Conservation (phyloP, 768 basidiomycete genomes). For the Serendipita sp. region DNA sequence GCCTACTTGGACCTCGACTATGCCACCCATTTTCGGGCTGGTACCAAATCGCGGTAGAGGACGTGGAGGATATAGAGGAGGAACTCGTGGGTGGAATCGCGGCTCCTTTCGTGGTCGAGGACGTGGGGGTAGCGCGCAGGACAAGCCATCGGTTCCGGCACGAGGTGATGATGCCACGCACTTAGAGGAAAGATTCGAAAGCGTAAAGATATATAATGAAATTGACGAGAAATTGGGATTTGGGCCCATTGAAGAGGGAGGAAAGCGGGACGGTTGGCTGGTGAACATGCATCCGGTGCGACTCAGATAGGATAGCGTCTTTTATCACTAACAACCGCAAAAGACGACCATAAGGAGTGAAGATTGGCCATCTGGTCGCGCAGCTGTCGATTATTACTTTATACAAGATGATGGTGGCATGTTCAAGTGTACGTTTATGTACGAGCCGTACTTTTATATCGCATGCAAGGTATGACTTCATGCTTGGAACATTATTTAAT, state of each 20-base stretch:
- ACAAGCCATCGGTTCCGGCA: conserved; percentile 32
- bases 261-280: conserved; percentile 74
- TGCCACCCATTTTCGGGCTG: conserved; percentile 1
- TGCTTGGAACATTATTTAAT: conserved; percentile 10
- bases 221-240: conserved; percentile 93
- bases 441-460: conserved; percentile 91
- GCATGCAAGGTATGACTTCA: conserved; percentile 67
- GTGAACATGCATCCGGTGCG: conserved; percentile 96
- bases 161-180: conserved; percentile 86
- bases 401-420: conserved; percentile 91
- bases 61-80: conserved; percentile 23
- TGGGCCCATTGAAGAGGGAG: conserved; percentile 60
- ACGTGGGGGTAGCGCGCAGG: conserved; percentile 26
- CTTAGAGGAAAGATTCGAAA: conserved; percentile 74
- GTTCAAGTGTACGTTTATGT: conserved; percentile 87
- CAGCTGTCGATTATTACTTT: conserved; percentile 93
- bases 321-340: neutral
- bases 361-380: conserved; percentile 65
- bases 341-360: conserved; percentile 80
- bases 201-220: conserved; percentile 57
- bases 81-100: conserved; percentile 6
- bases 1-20: neutral
- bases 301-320: conserved; percentile 12
- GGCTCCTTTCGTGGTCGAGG: conserved; percentile 17
- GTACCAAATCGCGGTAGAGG: conserved; percentile 5